phyloP scores from a whole-genome alignment of 2,329 filamentous ascomycete species.

The Penicillium griseofulvum region DNA sequence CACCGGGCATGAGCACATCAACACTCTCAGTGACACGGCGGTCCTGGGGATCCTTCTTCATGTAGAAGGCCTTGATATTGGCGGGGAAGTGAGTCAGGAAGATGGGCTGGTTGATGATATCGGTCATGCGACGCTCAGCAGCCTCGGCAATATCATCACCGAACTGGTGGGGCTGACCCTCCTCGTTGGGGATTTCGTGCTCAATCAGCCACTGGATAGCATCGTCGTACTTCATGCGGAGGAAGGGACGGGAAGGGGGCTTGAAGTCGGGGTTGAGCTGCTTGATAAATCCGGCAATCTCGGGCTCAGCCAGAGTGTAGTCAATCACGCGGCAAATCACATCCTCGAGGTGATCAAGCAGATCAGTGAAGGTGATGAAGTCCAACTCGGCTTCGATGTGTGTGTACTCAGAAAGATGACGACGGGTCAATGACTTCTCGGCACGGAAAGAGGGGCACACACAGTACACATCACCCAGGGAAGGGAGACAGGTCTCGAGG shows the following conservation, averaged over 20 bases:
- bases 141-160: constrained; percentile 98
- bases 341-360: constrained; percentile 81
- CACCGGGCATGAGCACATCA: constrained; percentile 83
- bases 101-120: constrained; percentile 91
- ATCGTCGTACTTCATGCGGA: constrained; percentile 91
- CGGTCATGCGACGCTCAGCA: constrained; percentile 94
- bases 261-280: constrained; percentile 89
- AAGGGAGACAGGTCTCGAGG: constrained; percentile 89
- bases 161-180: constrained; percentile 83
- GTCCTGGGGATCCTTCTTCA: constrained; percentile 83
- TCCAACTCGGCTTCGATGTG: constrained; percentile 96
- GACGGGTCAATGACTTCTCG: constrained; percentile 90
- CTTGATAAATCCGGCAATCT: constrained; percentile 70
- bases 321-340: constrained; percentile 86
- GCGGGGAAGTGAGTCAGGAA: constrained; percentile 96
- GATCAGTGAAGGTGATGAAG: constrained; percentile 88
- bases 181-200: constrained; percentile 89
- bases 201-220: constrained; percentile 92
- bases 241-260: constrained; percentile 78
- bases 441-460: constrained; percentile 99
- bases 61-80: constrained; percentile 99
- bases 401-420: constrained; percentile 93
- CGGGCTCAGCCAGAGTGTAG: constrained; percentile 68
- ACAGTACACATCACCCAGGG: constrained; percentile 92
- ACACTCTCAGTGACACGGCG: constrained; percentile 86